These are phyloP conservation scores for Isoetes engelmannii DNA, from an alignment of 83 land plant species.

Conservation along the genomic window DNA sequence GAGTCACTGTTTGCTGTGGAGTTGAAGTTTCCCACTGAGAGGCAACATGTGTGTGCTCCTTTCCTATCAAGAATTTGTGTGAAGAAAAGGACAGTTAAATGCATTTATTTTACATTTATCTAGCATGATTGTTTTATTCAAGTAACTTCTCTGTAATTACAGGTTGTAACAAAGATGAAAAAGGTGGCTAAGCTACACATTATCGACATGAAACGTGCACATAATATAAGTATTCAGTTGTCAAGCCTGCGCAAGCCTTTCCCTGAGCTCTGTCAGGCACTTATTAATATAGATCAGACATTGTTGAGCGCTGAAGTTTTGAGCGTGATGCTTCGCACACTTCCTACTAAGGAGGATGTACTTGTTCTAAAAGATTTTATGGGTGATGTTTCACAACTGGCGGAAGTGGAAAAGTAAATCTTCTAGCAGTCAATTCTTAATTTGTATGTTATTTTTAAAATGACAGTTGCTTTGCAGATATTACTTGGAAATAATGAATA, in stretches of 20 bases:
- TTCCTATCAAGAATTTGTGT: not conserved
- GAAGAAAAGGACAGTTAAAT: not conserved
- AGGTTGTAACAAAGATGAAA: conserved; percentile 11
- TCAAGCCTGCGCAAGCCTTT: conserved; percentile 32
- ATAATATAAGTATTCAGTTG: conserved; percentile 35
- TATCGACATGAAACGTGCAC: conserved; percentile 33
- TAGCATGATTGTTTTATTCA: not conserved
- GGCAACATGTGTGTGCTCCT: not conserved
- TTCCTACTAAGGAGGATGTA: conserved; percentile 65
- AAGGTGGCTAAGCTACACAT: conserved; percentile 18
- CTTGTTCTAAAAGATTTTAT: conserved; percentile 44
- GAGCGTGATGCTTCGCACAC: conserved; percentile 31
- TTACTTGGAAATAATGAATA: conserved; percentile 27
- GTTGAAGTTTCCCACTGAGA: conserved; percentile 5
- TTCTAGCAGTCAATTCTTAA: not conserved
- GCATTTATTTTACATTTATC: not conserved
- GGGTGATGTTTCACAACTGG: conserved; percentile 41
- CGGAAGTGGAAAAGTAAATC: conserved; percentile 53
- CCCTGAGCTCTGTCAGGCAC: conserved; percentile 27
- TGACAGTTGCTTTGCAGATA: conserved; percentile 13
- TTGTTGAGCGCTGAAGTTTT: conserved; percentile 27
- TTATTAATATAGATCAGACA: conserved; percentile 16
- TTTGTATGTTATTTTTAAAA: not conserved
- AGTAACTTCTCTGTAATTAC: not conserved
- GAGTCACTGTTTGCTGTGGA: conserved; percentile 29